These are phyloP conservation scores for Boletus vinaceobasis DNA, from an alignment of 768 basidiomycete species.

Conservation along the genomic window DNA sequence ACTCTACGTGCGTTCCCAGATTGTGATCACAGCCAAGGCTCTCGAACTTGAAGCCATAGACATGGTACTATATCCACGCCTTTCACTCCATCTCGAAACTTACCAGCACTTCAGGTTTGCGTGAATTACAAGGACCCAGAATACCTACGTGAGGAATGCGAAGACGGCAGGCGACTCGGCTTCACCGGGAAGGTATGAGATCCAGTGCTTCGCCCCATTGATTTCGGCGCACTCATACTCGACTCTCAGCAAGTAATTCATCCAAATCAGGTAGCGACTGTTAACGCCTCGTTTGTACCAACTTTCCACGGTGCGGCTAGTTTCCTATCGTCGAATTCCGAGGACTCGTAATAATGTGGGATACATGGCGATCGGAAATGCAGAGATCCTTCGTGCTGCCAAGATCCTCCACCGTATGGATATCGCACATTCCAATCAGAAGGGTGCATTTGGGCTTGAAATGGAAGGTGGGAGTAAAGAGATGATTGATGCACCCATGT, in stretches of 20 bases:
- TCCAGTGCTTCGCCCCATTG: background rate
- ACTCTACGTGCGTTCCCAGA: conserved; percentile 76
- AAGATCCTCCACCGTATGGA: conserved; percentile 69
- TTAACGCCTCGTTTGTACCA: conserved; percentile 79
- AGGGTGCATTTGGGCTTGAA: conserved; percentile 74
- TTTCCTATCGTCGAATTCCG: background rate
- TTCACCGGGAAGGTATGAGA: conserved; percentile 81
- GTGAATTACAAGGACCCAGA: conserved; percentile 77
- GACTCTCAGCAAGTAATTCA: conserved; percentile 85
- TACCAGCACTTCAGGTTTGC: conserved; percentile 57
- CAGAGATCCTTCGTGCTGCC: conserved; percentile 76
- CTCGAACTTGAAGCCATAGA: conserved; percentile 85
- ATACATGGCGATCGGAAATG: background rate
- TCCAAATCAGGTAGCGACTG: conserved; percentile 73
- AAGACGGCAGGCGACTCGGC: conserved; percentile 76
- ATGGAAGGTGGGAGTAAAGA: conserved; percentile 51
- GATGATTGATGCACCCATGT: conserved; percentile 92
- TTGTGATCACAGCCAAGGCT: conserved; percentile 80
- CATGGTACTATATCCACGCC: conserved; percentile 53
- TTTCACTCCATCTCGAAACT: background rate
- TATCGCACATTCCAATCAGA: conserved; percentile 46
- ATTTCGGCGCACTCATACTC: background rate
- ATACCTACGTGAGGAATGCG: conserved; percentile 67
- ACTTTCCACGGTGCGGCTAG: conserved; percentile 52
- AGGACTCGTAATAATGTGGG: background rate